Evolutionary conservation across 371 early-diverging fungal species (phyloP).

Genomic region (Actinomortierella ambigua): DNA sequence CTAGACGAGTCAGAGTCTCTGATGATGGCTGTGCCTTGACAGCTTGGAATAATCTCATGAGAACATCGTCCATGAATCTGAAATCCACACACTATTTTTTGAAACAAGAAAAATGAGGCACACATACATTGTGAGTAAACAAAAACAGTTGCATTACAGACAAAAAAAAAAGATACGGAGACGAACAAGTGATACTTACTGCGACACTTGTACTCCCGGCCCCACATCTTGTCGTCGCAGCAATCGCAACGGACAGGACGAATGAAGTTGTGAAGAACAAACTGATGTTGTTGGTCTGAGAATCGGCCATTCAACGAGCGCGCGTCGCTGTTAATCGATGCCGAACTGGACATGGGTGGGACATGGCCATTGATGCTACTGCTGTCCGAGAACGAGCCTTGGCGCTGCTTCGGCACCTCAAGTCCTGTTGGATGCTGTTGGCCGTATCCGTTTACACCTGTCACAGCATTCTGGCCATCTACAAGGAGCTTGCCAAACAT

Average conservation of each 20-base stretch:
- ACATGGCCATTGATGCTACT: slow-evolving; percentile 21
- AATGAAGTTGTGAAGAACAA: slow-evolving; percentile 65
- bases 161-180: neutral
- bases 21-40: no score
- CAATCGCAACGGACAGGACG: slow-evolving; percentile 79
- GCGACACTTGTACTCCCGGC: slow-evolving; percentile 72
- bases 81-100: slow-evolving; percentile 54
- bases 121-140: no score
- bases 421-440: no score
- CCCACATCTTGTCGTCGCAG: slow-evolving; percentile 89
- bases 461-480: slow-evolving; percentile 5
- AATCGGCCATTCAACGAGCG: slow-evolving; percentile 29
- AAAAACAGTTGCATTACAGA: no score
- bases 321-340: slow-evolving; percentile 29
- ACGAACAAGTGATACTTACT: slow-evolving; percentile 45
- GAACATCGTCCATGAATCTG: slow-evolving; percentile 67
- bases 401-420: no score
- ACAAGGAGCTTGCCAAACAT: slow-evolving; percentile 55
- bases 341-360: slow-evolving; percentile 22
- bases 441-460: no score
- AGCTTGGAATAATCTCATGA: slow-evolving; percentile 8
- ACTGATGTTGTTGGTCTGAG: slow-evolving; percentile 57
- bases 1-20: slow-evolving; percentile 26
- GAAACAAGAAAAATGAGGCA: neutral
- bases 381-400: slow-evolving; percentile 7